phyloP scores from a whole-genome alignment of 2,329 filamentous ascomycete genomes.

The Exophiala xenobiotica region DNA sequence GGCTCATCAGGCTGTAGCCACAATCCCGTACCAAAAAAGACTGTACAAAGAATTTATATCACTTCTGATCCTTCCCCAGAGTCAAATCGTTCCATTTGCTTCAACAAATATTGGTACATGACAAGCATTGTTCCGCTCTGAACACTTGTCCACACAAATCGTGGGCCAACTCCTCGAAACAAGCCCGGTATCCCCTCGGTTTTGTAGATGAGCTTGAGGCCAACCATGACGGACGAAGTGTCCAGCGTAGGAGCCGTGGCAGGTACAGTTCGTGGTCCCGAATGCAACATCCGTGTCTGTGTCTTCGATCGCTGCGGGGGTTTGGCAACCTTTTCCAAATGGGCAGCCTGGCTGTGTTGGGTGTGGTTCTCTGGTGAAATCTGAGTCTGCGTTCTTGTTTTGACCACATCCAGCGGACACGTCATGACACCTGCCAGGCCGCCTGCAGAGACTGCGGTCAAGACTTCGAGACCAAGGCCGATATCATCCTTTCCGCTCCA shows the following conservation, averaged over 20 bases:
- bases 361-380: constrained; percentile 56
- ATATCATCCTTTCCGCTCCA: constrained; percentile 82
- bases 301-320: constrained; percentile 11
- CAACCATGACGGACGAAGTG: constrained; percentile 84
- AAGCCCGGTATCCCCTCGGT: constrained; percentile 85
- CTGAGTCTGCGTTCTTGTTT: constrained; percentile 94
- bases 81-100: constrained; percentile 63
- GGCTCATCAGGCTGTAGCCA: constrained; percentile 1
- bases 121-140: constrained; percentile 97
- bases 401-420: constrained; percentile 94
- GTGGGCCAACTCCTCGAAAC: constrained; percentile 91
- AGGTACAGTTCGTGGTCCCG: constrained; percentile 55
- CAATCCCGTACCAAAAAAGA: neutral
- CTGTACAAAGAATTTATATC: constrained; percentile 21
- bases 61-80: constrained; percentile 21
- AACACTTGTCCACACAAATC: constrained; percentile 94
- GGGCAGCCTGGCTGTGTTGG: constrained; percentile 28
- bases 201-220: constrained; percentile 81
- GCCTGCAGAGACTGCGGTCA: constrained; percentile 86
- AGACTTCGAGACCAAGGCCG: constrained; percentile 77
- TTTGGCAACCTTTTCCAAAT: constrained; percentile 26
- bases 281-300: constrained; percentile 32
- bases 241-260: constrained; percentile 78
- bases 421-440: constrained; percentile 92
- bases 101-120: constrained; percentile 83